Evolutionary conservation across 345 rosid genomes (phyloP).

Genomic region (Hevea brasiliensis): DNA sequence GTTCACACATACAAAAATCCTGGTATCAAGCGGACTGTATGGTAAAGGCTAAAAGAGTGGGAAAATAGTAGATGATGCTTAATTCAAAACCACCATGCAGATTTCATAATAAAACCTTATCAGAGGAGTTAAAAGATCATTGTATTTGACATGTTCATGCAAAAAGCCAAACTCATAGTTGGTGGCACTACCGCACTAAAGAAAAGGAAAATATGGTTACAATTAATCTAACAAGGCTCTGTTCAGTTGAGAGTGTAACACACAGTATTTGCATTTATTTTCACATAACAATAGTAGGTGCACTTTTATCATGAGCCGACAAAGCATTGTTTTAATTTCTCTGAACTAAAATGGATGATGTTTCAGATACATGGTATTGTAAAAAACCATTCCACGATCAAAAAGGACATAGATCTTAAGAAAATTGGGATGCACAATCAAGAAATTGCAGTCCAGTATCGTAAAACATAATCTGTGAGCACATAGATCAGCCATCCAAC

Average conservation of each 20-base stretch:
- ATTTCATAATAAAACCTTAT: background rate
- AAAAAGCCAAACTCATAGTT: background rate
- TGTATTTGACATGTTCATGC: background rate
- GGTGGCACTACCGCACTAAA: background rate
- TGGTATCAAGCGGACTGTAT: slow-evolving; percentile 2
- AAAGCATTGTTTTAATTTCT: slow-evolving; percentile 12
- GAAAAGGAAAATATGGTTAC: background rate
- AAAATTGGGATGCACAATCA: background rate
- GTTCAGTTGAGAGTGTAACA: background rate
- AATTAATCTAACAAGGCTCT: background rate
- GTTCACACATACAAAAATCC: background rate
- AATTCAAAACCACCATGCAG: slow-evolving; percentile 6
- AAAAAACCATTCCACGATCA: slow-evolving; percentile 1
- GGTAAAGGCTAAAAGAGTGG: background rate
- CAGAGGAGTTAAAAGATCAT: background rate
- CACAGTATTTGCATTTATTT: slow-evolving; percentile 4
- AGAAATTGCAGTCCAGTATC: background rate
- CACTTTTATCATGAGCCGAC: slow-evolving; percentile 6
- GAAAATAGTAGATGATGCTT: background rate
- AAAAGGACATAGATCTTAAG: slow-evolving; percentile 5
- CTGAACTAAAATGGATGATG: background rate
- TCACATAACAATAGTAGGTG: background rate
- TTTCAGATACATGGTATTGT: background rate
- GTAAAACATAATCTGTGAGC: background rate
- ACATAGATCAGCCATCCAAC: slow-evolving; percentile 44